Evolutionary conservation across 495 filamentous ascomycete species (phyloP).

Genomic region (Physcia stellaris): DNA sequence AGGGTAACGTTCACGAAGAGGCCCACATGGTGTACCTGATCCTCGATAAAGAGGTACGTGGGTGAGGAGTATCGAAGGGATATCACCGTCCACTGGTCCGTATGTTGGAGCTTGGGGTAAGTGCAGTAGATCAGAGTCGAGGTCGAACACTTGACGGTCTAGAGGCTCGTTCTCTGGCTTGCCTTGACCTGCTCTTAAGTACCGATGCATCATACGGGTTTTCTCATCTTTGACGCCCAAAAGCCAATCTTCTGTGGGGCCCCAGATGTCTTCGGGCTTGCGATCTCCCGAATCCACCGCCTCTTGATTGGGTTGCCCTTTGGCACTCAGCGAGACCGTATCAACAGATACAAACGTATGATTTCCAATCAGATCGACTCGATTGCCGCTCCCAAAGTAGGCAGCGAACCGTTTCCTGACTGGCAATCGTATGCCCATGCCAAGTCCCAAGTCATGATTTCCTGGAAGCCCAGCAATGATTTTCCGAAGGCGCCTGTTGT

Average conservation of each 20-base stretch:
- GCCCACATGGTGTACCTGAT: constrained; percentile 75
- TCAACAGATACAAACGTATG: constrained; percentile 93
- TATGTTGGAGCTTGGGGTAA: constrained; percentile 2
- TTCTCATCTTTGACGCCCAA: constrained; percentile 38
- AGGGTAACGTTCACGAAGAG: constrained; percentile 70
- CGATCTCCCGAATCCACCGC: constrained; percentile 29
- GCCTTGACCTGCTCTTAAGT: constrained; percentile 25
- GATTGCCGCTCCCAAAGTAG: constrained; percentile 81
- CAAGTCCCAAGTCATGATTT: constrained; percentile 96
- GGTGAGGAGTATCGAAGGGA: constrained; percentile 76
- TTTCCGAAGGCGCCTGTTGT: constrained; percentile 31
- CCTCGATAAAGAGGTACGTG: constrained; percentile 83
- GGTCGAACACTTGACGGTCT: constrained; percentile 27
- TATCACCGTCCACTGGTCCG: constrained; percentile 22
- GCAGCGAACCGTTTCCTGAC: constrained; percentile 72
- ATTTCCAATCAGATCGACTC: constrained; percentile 81
- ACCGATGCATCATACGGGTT: constrained; percentile 27
- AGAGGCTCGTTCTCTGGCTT: constrained; percentile 33
- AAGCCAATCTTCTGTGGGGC: constrained; percentile 65
- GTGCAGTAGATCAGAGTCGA: constrained; percentile 8
- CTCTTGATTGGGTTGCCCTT: constrained; percentile 35
- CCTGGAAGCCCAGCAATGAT: constrained; percentile 76
- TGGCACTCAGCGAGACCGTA: constrained; percentile 70
- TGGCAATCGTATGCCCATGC: constrained; percentile 60
- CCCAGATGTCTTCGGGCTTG: constrained; percentile 47